Conservation (phyloP, 2,329 filamentous ascomycete species). For the Aspergillus sp. region DNA sequence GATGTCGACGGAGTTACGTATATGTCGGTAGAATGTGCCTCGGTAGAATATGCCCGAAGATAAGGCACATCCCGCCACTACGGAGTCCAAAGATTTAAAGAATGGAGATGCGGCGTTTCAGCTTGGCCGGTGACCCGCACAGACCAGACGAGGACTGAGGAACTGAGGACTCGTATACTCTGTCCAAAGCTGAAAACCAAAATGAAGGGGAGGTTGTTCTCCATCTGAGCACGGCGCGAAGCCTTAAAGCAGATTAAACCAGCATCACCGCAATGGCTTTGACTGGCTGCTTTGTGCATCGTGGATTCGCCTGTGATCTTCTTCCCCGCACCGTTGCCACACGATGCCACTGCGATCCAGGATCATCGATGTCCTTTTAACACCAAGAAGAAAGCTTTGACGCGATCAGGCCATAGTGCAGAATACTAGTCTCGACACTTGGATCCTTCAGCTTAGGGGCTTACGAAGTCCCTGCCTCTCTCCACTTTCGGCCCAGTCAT, state of each 20-base stretch:
- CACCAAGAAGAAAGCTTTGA: not conserved
- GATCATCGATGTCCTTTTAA: slow-evolving; percentile 1
- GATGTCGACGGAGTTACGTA: not conserved
- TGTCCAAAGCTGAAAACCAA: slow-evolving; percentile 3
- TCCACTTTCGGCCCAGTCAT: not conserved
- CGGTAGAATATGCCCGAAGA: not conserved
- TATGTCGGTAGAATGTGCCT: not conserved
- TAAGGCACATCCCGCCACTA: not conserved
- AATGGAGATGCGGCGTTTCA: slow-evolving; percentile 18
- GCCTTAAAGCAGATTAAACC: slow-evolving; percentile 18
- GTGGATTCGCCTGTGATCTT: slow-evolving; percentile 21
- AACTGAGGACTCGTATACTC: slow-evolving; percentile 10
- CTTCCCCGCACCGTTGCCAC: slow-evolving; percentile 24
- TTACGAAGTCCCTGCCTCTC: not conserved
- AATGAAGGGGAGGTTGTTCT: slow-evolving; percentile 1
- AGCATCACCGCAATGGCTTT: not conserved
- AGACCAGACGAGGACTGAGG: slow-evolving; percentile 12
- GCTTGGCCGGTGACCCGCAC: slow-evolving; percentile 17
- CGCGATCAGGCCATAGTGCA: not conserved
- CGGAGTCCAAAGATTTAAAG: not conserved
- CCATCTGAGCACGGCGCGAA: slow-evolving; percentile 17
- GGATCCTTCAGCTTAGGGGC: not conserved
- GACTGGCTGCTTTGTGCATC: slow-evolving; percentile 18
- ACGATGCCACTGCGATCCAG: slow-evolving; percentile 3
- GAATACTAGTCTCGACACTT: not conserved